A percentile compares a stretch with the other conserved stretches of the same genome.
Conservation (phyloP, 129 eudicot genomes). For the Erigeron canadensis region DNA sequence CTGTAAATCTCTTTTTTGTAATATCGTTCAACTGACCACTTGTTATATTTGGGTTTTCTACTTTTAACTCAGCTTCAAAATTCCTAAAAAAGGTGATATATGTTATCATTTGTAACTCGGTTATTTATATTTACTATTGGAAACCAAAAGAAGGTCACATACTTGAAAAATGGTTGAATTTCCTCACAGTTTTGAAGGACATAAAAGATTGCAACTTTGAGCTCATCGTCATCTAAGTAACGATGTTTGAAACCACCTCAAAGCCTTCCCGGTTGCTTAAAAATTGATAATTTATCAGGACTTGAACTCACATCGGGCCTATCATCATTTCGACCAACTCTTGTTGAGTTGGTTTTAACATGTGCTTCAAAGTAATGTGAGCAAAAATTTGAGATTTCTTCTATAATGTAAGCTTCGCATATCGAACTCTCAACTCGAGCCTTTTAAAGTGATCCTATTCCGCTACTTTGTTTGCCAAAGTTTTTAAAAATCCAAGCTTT, state of each 20-base stretch:
- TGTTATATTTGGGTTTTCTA: not conserved
- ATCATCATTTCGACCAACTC: conserved; percentile 16
- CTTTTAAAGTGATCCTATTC: too few relatives aligned
- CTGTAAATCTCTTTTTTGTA: not conserved
- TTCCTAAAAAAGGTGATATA: not conserved
- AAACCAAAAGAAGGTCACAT: conserved; percentile 2
- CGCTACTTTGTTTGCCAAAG: too few relatives aligned
- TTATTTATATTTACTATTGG: not conserved
- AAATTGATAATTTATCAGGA: not conserved
- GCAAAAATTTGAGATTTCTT: conserved; percentile 7
- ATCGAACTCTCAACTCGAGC: conserved; percentile 19
- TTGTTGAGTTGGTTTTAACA: conserved; percentile 9
- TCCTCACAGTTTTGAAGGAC: too few relatives aligned
- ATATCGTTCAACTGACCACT: not conserved
- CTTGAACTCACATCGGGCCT: not conserved
- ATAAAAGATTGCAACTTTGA: not conserved
- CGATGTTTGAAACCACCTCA: not conserved
- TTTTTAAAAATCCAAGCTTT: too few relatives aligned
- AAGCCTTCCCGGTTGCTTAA: not conserved
- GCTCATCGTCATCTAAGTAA: conserved; percentile 5
- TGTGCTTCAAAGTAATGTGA: conserved; percentile 13
- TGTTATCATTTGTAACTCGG: not conserved
- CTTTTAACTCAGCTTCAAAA: conserved; percentile 6
- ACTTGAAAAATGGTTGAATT: too few relatives aligned
- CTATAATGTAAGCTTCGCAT: not conserved